Percentiles rank a stretch among this genome's conserved stretches.
These are phyloP conservation scores for Strobilomyces dryophilus DNA, from an alignment of 768 basidiomycete species.

Conservation along the genomic window DNA sequence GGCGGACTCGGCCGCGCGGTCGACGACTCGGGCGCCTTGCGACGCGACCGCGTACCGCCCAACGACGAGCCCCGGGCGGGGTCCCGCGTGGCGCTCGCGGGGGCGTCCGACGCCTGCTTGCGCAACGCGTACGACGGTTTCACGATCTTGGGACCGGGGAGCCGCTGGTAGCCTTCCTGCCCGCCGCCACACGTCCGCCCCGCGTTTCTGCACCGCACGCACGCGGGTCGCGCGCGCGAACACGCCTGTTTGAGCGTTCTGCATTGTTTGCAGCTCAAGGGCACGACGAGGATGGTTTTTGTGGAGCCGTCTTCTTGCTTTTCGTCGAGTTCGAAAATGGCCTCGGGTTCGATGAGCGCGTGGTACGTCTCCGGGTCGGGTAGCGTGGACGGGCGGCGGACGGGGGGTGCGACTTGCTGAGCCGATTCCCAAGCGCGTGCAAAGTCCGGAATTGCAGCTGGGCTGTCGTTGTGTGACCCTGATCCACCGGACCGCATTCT, in stretches of 20 bases:
- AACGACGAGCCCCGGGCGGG: neutral
- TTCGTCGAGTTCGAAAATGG: constrained; percentile 28
- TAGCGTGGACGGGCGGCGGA: constrained; percentile 25
- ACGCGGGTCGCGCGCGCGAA: constrained; percentile 24
- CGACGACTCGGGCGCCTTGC: neutral
- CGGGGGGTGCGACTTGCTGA: constrained; percentile 8
- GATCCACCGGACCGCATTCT: constrained; percentile 10
- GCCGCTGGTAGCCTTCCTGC: constrained; percentile 16
- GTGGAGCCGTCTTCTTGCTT: constrained; percentile 3
- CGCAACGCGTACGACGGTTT: neutral
- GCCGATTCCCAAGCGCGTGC: constrained; percentile 19
- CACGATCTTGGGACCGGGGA: constrained; percentile 21
- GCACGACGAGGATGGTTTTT: constrained; percentile 20
- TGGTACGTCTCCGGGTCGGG: constrained; percentile 20
- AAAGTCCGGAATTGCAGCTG: constrained; percentile 10
- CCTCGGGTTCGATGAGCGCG: constrained; percentile 12
- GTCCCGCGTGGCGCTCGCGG: neutral
- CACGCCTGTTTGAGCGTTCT: constrained; percentile 10
- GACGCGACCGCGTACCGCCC: neutral
- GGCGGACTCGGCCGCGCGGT: neutral
- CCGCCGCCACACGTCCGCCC: neutral
- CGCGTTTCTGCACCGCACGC: constrained; percentile 19
- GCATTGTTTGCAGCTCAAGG: constrained; percentile 20
- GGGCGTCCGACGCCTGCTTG: neutral
- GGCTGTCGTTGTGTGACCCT: neutral